These are phyloP conservation scores for Saccharomycopsis capsularis DNA, from an alignment of 805 yeast species.

Conservation along the genomic window DNA sequence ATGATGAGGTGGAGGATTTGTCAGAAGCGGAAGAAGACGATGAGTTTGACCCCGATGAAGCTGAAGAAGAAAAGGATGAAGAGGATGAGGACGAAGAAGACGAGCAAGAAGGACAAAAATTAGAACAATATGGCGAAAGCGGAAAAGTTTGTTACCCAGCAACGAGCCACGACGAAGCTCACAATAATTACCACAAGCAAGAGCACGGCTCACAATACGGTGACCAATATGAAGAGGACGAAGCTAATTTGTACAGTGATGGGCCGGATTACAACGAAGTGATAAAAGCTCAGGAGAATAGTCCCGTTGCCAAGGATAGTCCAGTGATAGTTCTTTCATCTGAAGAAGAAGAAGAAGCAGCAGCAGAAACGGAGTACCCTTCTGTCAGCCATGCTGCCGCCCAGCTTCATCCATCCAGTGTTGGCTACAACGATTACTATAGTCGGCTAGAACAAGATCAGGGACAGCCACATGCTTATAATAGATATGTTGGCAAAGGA, in stretches of 20 bases:
- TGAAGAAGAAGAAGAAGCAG: conserved; percentile 4
- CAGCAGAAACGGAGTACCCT: background rate
- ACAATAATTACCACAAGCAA: background rate
- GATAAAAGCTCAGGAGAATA: background rate
- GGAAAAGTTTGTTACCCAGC: background rate
- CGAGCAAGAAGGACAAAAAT: background rate
- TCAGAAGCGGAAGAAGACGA: background rate
- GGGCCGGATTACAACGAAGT: background rate
- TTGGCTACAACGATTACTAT: conserved; percentile 11
- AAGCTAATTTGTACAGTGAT: background rate
- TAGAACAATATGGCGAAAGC: background rate
- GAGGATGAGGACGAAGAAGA: conserved; percentile 7
- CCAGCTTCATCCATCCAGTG: too few species aligned
- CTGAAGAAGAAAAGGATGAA: background rate
- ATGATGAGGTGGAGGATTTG: background rate
- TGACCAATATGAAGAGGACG: background rate
- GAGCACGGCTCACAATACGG: background rate
- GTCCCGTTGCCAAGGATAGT: background rate
- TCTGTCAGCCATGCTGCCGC: too few species aligned
- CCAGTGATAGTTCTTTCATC: conserved; percentile 4
- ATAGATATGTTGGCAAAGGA: background rate
- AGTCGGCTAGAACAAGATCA: background rate
- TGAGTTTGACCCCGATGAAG: background rate
- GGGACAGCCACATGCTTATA: background rate
- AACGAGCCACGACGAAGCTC: background rate